Conservation (phyloP, 2,329 filamentous ascomycete species). For the Aspergillus ochraceus region DNA sequence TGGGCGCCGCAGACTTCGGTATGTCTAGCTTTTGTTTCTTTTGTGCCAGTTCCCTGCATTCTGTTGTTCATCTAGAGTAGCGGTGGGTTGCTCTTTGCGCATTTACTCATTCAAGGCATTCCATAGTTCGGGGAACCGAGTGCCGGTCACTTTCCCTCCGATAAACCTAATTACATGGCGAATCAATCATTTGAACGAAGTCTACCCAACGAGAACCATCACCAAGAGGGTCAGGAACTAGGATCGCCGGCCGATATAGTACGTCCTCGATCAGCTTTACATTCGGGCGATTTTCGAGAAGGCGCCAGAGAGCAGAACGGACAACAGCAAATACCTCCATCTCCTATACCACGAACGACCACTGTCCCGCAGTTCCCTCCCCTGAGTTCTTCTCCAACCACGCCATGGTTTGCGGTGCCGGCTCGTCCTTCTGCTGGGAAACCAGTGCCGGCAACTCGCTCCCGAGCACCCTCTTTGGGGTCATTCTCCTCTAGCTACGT, state of each 20-base stretch:
- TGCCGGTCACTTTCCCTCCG: slow-evolving; percentile 21
- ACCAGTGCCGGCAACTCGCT: slow-evolving; percentile 26
- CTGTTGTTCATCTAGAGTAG: background rate
- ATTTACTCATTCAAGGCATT: slow-evolving; percentile 5
- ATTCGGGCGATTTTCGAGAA: slow-evolving; percentile 63
- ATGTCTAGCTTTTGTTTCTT: slow-evolving; percentile 21
- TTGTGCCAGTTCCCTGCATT: no score
- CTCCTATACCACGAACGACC: slow-evolving; percentile 20
- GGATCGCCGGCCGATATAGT: slow-evolving; percentile 67
- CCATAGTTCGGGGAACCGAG: slow-evolving; percentile 13
- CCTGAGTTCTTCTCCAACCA: slow-evolving; percentile 53
- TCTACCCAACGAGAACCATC: slow-evolving; percentile 19
- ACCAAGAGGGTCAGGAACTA: slow-evolving; percentile 42
- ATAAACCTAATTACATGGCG: slow-evolving; percentile 23
- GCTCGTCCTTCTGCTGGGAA: slow-evolving; percentile 22
- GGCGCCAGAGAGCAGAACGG: slow-evolving; percentile 27
- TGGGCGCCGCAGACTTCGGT: slow-evolving; percentile 69
- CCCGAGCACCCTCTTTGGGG: slow-evolving; percentile 61
- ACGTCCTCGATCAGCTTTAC: slow-evolving; percentile 73
- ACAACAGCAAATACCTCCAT: slow-evolving; percentile 28
- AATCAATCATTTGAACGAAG: slow-evolving; percentile 15
- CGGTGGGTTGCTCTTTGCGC: background rate
- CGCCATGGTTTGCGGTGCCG: slow-evolving; percentile 53
- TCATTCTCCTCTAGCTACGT: slow-evolving; percentile 78
- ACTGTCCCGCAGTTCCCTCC: slow-evolving; percentile 14